Percentiles rank a stretch among this genome's conserved stretches.
These are phyloP conservation scores for Oropetium thomaeum DNA, from an alignment of 176 grass and related monocot species.

Conservation along the genomic window DNA sequence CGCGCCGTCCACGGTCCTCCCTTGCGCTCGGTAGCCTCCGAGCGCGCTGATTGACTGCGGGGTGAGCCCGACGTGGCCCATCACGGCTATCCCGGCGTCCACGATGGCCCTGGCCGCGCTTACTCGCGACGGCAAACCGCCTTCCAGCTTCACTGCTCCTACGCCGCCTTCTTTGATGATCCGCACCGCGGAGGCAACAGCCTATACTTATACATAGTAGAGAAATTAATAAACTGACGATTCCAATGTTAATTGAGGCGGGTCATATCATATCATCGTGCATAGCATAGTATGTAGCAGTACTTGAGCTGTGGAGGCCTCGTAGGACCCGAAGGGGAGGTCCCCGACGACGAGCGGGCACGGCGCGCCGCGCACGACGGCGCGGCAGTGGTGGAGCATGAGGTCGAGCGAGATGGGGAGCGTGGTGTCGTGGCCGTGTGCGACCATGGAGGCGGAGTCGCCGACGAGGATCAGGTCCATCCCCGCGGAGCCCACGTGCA, in stretches of 20 bases:
- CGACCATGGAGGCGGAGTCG: constrained; percentile 98
- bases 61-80: constrained; percentile 90
- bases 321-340: constrained; percentile 82
- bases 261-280: no score
- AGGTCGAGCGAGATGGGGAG: constrained; percentile 77
- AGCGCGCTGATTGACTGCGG: constrained; percentile 83
- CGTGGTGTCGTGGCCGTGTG: constrained; percentile 92
- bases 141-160: constrained; percentile 92
- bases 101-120: constrained; percentile 79
- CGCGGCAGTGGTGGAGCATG: constrained; percentile 88
- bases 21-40: constrained; percentile 81
- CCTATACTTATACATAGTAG: no score
- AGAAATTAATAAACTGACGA: no score
- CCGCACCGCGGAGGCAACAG: constrained; percentile 73
- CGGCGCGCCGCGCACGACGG: constrained; percentile 66
- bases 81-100: constrained; percentile 84
- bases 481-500: constrained; percentile 81
- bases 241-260: no score
- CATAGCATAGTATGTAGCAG: no score
- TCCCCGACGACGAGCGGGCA: constrained; percentile 79
- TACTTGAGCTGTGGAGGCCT: constrained; percentile 65
- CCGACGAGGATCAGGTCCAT: constrained; percentile 89
- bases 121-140: constrained; percentile 70
- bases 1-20: constrained; percentile 69
- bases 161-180: constrained; percentile 84